These are phyloP conservation scores for Colletotrichum sp. DNA, from an alignment of 2,329 filamentous ascomycete genomes.

Conservation along the genomic window DNA sequence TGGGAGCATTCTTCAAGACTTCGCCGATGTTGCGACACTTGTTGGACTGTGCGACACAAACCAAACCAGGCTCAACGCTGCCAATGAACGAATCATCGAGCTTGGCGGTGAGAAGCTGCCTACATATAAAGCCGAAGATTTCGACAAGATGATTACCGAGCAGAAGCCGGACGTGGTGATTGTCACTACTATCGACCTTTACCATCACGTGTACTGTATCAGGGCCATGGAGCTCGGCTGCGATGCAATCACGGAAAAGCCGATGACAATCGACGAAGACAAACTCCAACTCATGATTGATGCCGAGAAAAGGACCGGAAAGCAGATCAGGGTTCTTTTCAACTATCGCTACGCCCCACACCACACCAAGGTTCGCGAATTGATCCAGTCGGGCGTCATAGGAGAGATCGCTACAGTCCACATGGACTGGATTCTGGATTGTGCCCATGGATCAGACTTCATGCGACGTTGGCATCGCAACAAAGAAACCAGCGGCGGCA, in stretches of 20 bases:
- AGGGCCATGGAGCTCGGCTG: constrained; percentile 59
- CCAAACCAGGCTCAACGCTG: constrained; percentile 47
- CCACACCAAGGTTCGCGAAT: constrained; percentile 63
- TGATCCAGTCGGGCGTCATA: constrained; percentile 59
- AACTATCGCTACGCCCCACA: constrained; percentile 72
- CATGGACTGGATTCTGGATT: constrained; percentile 70
- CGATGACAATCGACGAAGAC: constrained; percentile 65
- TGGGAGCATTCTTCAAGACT: constrained; percentile 44
- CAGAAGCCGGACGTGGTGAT: constrained; percentile 51
- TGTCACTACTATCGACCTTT: constrained; percentile 53
- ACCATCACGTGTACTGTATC: constrained; percentile 51
- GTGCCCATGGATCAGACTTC: constrained; percentile 65
- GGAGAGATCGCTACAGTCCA: constrained; percentile 62
- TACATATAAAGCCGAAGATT: constrained; percentile 47
- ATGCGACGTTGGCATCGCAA: constrained; percentile 69
- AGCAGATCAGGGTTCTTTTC: constrained; percentile 62
- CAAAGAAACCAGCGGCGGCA: constrained; percentile 62
- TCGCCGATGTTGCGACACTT: constrained; percentile 38
- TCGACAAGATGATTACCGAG: constrained; percentile 50
- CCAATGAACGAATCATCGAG: constrained; percentile 38
- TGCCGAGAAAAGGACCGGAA: constrained; percentile 49
- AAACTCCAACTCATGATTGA: constrained; percentile 49
- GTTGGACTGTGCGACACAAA: constrained; percentile 52
- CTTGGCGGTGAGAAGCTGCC: constrained; percentile 40
- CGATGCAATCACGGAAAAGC: constrained; percentile 68